A percentile compares a stretch with the other conserved stretches of the same genome.
These are phyloP conservation scores for Ophiostoma sp. DNA, from an alignment of 2,329 filamentous ascomycete species.

Conservation along the genomic window DNA sequence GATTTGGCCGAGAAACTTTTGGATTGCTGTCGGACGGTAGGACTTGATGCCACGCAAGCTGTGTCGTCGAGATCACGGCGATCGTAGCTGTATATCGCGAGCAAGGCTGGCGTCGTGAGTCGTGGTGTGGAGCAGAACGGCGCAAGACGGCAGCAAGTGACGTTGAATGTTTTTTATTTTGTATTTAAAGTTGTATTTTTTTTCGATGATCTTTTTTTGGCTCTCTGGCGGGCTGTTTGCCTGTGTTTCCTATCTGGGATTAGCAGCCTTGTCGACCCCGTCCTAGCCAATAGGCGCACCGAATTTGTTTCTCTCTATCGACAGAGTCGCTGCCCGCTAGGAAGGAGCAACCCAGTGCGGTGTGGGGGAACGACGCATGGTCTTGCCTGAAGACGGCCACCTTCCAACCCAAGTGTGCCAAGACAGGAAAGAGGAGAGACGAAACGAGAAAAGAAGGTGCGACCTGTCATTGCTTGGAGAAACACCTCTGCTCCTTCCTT, in stretches of 20 bases:
- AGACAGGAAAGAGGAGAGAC: conserved; percentile 14
- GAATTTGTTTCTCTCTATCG: conserved; percentile 6
- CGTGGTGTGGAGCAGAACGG: not conserved
- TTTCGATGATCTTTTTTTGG: not conserved
- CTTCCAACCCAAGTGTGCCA: not conserved
- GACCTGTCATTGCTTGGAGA: not conserved
- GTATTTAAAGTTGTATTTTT: conserved; percentile 7
- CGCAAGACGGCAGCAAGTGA: not conserved
- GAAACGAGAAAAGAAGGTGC: conserved; percentile 4
- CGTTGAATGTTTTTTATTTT: not conserved
- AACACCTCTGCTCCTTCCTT: not conserved
- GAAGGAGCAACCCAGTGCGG: not conserved
- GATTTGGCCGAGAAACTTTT: not conserved
- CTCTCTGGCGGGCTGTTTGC: conserved; percentile 4
- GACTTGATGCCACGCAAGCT: not conserved
- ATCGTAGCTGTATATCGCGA: not conserved
- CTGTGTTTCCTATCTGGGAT: conserved; percentile 7
- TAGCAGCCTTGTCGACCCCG: conserved; percentile 6
- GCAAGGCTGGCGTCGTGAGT: not conserved
- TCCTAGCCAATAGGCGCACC: not conserved
- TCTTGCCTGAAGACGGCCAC: not conserved
- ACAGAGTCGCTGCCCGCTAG: not conserved
- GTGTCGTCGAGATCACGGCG: not conserved
- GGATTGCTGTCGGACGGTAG: not conserved
- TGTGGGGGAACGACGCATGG: conserved; percentile 7